Conservation (phyloP, 1,139 yeast species). For the Geotrichum phurueaensis region DNA sequence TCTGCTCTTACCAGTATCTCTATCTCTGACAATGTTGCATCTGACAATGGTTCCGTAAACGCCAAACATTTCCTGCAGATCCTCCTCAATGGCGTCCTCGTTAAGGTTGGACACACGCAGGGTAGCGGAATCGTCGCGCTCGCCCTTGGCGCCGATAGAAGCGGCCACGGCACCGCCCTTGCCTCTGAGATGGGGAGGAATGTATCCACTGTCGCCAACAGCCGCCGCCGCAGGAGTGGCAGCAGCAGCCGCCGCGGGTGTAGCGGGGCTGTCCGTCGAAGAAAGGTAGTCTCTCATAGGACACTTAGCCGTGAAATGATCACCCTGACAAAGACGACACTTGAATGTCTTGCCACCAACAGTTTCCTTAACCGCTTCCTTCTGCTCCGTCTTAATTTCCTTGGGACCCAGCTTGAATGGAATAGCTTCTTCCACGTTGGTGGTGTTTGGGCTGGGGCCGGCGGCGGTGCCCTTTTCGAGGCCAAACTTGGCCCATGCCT, state of each 20-base stretch:
- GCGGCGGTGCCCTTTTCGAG: constrained; percentile 68
- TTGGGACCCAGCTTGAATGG: constrained; percentile 33
- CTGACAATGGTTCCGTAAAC: constrained; percentile 67
- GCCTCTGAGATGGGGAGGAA: constrained; percentile 73
- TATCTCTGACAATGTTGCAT: constrained; percentile 80
- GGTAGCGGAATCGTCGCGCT: constrained; percentile 79
- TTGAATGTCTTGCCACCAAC: constrained; percentile 50
- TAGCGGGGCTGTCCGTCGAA: constrained; percentile 38
- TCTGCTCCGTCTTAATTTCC: constrained; percentile 29
- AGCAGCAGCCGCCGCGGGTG: constrained; percentile 31
- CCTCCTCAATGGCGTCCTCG: constrained; percentile 76
- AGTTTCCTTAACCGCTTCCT: constrained; percentile 53
- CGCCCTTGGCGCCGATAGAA: constrained; percentile 34
- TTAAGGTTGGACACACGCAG: constrained; percentile 89
- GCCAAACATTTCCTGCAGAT: constrained; percentile 65
- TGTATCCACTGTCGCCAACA: constrained; percentile 45
- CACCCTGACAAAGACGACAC: constrained; percentile 93
- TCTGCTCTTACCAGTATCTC: constrained; percentile 89
- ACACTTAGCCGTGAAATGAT: constrained; percentile 91
- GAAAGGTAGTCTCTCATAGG: constrained; percentile 92
- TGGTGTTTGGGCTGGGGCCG: constrained; percentile 74
- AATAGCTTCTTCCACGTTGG: constrained; percentile 85
- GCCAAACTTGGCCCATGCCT: constrained; percentile 62
- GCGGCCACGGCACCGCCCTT: constrained; percentile 42
- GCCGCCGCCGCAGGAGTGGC: constrained; percentile 30